Evolutionary conservation across 2,329 filamentous ascomycete genomes (phyloP).

Genomic region (Tympanopsis confertula): DNA sequence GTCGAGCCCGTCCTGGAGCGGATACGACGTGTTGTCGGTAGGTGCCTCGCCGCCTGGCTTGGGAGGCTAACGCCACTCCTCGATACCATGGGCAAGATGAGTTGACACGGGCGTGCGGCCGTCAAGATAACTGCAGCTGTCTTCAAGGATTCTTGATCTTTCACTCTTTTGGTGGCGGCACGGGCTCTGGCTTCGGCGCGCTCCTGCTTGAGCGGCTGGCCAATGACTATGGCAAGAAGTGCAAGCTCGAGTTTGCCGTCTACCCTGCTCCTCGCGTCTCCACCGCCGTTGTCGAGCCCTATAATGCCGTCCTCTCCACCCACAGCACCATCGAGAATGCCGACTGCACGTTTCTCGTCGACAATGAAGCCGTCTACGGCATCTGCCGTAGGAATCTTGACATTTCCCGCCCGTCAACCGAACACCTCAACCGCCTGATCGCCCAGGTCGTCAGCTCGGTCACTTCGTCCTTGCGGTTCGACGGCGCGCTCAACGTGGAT

Average conservation of each 20-base stretch:
- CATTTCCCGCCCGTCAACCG: slow-evolving; percentile 51
- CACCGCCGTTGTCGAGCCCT: slow-evolving; percentile 57
- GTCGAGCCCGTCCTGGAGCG: slow-evolving; percentile 52
- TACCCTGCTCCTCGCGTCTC: slow-evolving; percentile 54
- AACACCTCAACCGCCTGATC: slow-evolving; percentile 55
- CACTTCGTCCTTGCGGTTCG: slow-evolving; percentile 52
- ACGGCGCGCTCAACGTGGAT: slow-evolving; percentile 57
- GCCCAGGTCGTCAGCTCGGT: slow-evolving; percentile 59
- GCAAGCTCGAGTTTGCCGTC: slow-evolving; percentile 55
- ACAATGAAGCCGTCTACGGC: slow-evolving; percentile 59
- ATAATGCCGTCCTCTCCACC: slow-evolving; percentile 50
- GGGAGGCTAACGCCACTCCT: background rate
- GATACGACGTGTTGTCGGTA: slow-evolving; percentile 52
- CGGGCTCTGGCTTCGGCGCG: slow-evolving; percentile 55
- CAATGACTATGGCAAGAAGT: slow-evolving; percentile 57
- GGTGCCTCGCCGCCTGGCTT: slow-evolving; percentile 7
- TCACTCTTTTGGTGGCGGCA: slow-evolving; percentile 59
- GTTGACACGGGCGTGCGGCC: too few species aligned
- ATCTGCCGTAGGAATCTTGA: slow-evolving; percentile 55
- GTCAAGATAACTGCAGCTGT: slow-evolving; percentile 53
- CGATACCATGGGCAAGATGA: slow-evolving; percentile 1
- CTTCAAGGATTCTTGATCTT: slow-evolving; percentile 59
- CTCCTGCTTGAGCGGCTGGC: slow-evolving; percentile 53
- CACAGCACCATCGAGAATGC: slow-evolving; percentile 53
- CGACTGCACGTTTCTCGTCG: slow-evolving; percentile 58